phyloP scores from a whole-genome alignment of 306 rosid species.

The Sindora glabra region DNA sequence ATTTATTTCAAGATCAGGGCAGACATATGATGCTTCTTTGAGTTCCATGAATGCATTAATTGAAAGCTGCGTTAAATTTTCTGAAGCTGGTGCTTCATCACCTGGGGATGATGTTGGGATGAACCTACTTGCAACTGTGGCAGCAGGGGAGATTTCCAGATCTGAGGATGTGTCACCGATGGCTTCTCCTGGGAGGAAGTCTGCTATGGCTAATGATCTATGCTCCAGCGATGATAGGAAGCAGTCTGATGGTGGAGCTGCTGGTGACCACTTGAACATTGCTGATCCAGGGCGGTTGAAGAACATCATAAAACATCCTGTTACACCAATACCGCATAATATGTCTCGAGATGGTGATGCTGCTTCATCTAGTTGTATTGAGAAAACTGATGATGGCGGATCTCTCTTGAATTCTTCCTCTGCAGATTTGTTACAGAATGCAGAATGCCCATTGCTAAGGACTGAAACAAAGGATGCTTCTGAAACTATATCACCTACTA shows the following conservation, averaged over 20 bases:
- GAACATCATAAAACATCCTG: constrained; percentile 11
- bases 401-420: constrained; percentile 8
- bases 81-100: constrained; percentile 55
- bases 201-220: constrained; percentile 34
- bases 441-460: constrained; percentile 15
- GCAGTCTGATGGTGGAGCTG: constrained; percentile 25
- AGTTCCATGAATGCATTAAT: constrained; percentile 73
- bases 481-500: constrained; percentile 5
- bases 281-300: constrained; percentile 16
- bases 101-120: constrained; percentile 68
- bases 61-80: constrained; percentile 74
- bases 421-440: constrained; percentile 12
- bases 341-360: constrained; percentile 28
- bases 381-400: constrained; percentile 23
- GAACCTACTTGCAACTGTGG: constrained; percentile 84
- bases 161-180: constrained; percentile 50
- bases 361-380: constrained; percentile 16
- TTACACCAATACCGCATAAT: not conserved
- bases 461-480: constrained; percentile 21
- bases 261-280: constrained; percentile 15
- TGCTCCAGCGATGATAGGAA: constrained; percentile 34
- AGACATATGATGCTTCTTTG: constrained; percentile 53
- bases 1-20: constrained; percentile 45
- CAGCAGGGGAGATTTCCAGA: constrained; percentile 74
- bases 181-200: constrained; percentile 46